Evolutionary conservation across 176 grass and related monocot genomes (phyloP).

Genomic region (Eragrostis nindensis): DNA sequence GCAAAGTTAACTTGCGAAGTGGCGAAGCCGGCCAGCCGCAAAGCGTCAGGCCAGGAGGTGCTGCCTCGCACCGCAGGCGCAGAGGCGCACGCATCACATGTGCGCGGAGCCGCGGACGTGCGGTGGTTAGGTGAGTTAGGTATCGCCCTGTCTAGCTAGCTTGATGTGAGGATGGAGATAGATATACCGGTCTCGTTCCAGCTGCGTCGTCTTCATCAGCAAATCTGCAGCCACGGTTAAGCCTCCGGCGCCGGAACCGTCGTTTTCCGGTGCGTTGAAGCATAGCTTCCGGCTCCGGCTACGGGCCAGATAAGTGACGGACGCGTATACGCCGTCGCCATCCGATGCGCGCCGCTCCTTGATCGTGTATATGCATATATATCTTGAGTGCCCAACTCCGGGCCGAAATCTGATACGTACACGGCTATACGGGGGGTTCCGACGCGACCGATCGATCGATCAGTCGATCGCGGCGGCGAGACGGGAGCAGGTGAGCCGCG

Average conservation of each 20-base stretch:
- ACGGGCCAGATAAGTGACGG: not conserved
- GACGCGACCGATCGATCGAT: not conserved
- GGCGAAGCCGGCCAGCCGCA: constrained; percentile 32
- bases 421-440: not conserved
- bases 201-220: not conserved
- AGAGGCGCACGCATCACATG: not conserved
- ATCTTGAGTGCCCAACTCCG: not conserved
- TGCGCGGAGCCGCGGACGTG: not conserved
- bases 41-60: constrained; percentile 19
- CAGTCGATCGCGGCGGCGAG: not conserved
- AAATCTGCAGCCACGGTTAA: not conserved
- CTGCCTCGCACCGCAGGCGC: not conserved
- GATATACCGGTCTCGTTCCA: not conserved
- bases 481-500: not conserved
- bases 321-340: not conserved
- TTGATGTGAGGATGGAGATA: not conserved
- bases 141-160: constrained; percentile 1
- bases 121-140: constrained; percentile 58
- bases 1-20: constrained; percentile 45
- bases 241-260: not conserved
- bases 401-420: constrained; percentile 25
- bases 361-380: not conserved
- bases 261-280: constrained; percentile 34
- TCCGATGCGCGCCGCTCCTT: constrained; percentile 3
- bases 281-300: constrained; percentile 5